Base-by-base conservation (phyloP, 2,329 filamentous ascomycete genomes). In the Eurotiales sp. region DNA sequence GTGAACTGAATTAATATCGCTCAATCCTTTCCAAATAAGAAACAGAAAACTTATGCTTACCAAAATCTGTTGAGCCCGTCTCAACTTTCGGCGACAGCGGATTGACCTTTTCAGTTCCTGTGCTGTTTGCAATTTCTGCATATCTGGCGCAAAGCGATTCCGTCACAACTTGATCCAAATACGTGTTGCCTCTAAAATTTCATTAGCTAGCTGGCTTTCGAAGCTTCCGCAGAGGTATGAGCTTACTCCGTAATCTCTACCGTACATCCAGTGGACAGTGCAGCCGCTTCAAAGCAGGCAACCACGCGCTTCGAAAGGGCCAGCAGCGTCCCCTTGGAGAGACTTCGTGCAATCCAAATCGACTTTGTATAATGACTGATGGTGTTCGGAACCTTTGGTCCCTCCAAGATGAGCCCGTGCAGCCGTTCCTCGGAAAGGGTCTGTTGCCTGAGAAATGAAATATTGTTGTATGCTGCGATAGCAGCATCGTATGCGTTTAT, bases 111-210 rank as follows among this genome's bases (percentile, higher is more conserved):
- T 43, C 40, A 15, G 10, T 22, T 29, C 19, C 14, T 23, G 22
- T 29, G 40, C 25, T 44, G n/a, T 44, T 44, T 44, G 41, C 25
- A 11, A 30, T 44, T 29, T 30, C 41, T 12, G 41, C 12, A 14
- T 44, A 44, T n/a, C 41, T 30, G n/a, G 29, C n/a, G 8, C 14
- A 19, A 15, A 30, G 41, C 19, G 25, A 30, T 30, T 44, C 23
- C 6, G 22, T 43, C 22, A 43, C n/a, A 30, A 21, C 23, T 44
- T 44, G 23, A 17, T 29, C 22, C 8, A 25, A 7, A 19, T 44
- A 30, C 41, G 30, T 44, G 14, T 44, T 44, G 8, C 41, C 40
- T 43, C 40, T 42, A 14, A 42, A 12, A 40, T 40, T 8, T 40
- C 37, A 22, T 40, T 40, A 40, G 21, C 11, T 11, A 22, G 11